These are phyloP conservation scores for Gnaphalium uliginosum DNA, from an alignment of 129 eudicot genomes.

Conservation along the genomic window DNA sequence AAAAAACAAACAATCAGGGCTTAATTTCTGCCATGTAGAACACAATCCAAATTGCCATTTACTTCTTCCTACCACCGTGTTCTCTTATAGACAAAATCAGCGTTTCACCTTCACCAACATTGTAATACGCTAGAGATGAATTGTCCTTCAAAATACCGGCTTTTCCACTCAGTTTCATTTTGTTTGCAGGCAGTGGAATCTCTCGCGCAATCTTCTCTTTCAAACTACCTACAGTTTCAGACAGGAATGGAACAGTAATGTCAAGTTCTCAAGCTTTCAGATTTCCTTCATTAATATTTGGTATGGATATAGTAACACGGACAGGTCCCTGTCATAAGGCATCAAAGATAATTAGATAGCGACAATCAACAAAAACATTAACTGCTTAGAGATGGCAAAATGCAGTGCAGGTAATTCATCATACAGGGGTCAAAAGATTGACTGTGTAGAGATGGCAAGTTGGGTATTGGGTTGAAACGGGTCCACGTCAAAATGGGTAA, in stretches of 20 bases:
- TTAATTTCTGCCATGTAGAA: too few species aligned
- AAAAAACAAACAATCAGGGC: too few species aligned
- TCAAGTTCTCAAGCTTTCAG: conserved; percentile 79
- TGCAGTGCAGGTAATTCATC: too few species aligned
- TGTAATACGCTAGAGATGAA: conserved; percentile 73
- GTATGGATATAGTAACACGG: conserved; percentile 59
- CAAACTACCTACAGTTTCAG: conserved; percentile 69
- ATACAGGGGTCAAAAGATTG: too few species aligned
- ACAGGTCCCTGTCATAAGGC: conserved; percentile 66
- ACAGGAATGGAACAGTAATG: conserved; percentile 52
- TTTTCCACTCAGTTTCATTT: conserved; percentile 78
- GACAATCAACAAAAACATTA: too few species aligned
- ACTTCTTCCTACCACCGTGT: conserved; percentile 82
- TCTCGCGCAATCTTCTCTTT: conserved; percentile 83
- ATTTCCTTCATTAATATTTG: conserved; percentile 74
- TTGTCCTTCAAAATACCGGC: conserved; percentile 87
- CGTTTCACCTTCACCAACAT: conserved; percentile 57
- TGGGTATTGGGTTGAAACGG: too few species aligned
- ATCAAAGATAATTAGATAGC: background rate
- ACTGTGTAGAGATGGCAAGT: too few species aligned
- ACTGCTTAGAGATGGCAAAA: too few species aligned
- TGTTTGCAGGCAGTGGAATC: conserved; percentile 77
- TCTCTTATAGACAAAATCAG: conserved; percentile 69
- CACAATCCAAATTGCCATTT: background rate
- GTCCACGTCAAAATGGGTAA: background rate